A percentile compares a stretch with the other conserved stretches of the same genome.
Evolutionary conservation across 2,329 filamentous ascomycete genomes (phyloP).

Genomic region (Atkinsonella hypoxylon): DNA sequence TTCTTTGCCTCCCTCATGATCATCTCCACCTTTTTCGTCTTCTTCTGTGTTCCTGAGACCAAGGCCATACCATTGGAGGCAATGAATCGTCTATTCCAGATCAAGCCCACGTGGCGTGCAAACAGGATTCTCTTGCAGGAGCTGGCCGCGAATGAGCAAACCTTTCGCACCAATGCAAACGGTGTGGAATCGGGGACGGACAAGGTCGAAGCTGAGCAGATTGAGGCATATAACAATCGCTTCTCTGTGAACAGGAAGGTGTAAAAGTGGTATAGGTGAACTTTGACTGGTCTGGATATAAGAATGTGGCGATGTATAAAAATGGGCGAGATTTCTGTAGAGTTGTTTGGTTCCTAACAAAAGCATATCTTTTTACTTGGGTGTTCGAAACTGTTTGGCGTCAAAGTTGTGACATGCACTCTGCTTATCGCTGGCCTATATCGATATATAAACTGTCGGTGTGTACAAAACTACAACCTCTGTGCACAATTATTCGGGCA

Average conservation of each 20-base stretch:
- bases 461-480: too few relatives aligned
- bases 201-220: slow-evolving; percentile 15
- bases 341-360: too few relatives aligned
- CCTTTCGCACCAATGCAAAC: slow-evolving; percentile 20
- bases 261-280: too few relatives aligned
- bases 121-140: slow-evolving; percentile 32
- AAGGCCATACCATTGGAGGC: slow-evolving; percentile 53
- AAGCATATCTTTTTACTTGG: too few relatives aligned
- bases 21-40: slow-evolving; percentile 44
- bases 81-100: slow-evolving; percentile 50
- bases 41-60: slow-evolving; percentile 53
- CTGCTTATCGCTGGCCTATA: too few relatives aligned
- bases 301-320: too few relatives aligned
- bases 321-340: too few relatives aligned
- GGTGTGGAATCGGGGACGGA: slow-evolving; percentile 17
- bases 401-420: too few relatives aligned
- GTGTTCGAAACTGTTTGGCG: too few relatives aligned
- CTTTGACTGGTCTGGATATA: too few relatives aligned
- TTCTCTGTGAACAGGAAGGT: neutral
- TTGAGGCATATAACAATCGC: slow-evolving; percentile 10
- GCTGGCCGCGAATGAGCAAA: slow-evolving; percentile 22
- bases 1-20: slow-evolving; percentile 57
- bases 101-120: slow-evolving; percentile 32
- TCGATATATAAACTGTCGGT: too few relatives aligned
- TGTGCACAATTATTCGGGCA: too few relatives aligned